phyloP scores from a whole-genome alignment of 768 basidiomycete species.

The Russula earlei region DNA sequence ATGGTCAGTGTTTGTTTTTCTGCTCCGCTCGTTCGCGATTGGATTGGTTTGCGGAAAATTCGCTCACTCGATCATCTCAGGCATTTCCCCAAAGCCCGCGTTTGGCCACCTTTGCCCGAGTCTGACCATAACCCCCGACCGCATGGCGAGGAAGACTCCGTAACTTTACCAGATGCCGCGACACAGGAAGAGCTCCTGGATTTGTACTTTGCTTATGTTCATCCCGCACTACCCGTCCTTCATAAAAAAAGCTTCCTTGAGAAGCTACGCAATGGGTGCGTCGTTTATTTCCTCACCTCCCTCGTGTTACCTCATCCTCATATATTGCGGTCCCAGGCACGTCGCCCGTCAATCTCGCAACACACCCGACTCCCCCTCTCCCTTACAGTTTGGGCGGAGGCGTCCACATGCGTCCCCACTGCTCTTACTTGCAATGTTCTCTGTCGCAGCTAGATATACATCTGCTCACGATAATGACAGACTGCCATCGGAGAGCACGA shows the following conservation, averaged over 20 bases:
- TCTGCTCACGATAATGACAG: slow-evolving; percentile 23
- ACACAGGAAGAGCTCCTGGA: slow-evolving; percentile 62
- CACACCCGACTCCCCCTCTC: slow-evolving; percentile 20
- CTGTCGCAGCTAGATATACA: slow-evolving; percentile 70
- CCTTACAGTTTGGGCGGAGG: slow-evolving; percentile 34
- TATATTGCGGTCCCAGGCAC: neutral
- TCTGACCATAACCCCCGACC: slow-evolving; percentile 22
- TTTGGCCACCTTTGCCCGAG: slow-evolving; percentile 62
- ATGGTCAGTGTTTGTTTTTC: slow-evolving; percentile 38
- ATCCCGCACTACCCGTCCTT: slow-evolving; percentile 67
- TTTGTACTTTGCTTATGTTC: slow-evolving; percentile 76
- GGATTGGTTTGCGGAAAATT: slow-evolving; percentile 10
- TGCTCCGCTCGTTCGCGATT: slow-evolving; percentile 4
- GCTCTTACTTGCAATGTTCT: slow-evolving; percentile 74
- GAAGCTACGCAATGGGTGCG: slow-evolving; percentile 37
- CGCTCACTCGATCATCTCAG: slow-evolving; percentile 30
- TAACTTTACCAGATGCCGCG: slow-evolving; percentile 44
- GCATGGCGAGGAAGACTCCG: slow-evolving; percentile 31
- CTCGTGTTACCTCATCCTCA: neutral
- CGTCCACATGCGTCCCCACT: slow-evolving; percentile 48
- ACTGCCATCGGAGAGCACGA: slow-evolving; percentile 40
- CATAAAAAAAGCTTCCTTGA: slow-evolving; percentile 64
- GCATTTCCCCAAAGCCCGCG: slow-evolving; percentile 82
- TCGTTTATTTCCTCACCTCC: neutral
- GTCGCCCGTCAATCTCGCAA: slow-evolving; percentile 24